Evolutionary conservation across 75 land plant genomes (phyloP).

Genomic region (Pinus albicaulis): DNA sequence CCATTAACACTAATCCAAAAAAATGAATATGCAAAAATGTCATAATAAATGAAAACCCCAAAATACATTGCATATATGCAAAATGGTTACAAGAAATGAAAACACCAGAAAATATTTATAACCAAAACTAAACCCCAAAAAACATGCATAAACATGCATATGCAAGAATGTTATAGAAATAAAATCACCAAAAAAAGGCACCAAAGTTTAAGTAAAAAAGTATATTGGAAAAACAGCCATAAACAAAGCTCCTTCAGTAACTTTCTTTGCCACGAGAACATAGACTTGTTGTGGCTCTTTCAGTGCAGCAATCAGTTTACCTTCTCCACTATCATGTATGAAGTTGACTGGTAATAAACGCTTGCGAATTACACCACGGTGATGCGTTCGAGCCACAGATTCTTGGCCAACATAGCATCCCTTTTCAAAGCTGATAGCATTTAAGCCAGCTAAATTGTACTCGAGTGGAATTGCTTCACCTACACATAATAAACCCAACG

Average conservation of each 20-base stretch:
- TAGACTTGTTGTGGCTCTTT: neutral
- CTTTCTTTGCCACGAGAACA: neutral
- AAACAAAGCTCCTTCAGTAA: neutral
- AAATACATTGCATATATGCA: neutral
- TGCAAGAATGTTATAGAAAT: neutral
- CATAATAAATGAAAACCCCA: neutral
- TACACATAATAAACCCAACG: constrained; percentile 13
- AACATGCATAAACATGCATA: too few species aligned
- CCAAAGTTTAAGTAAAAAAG: neutral
- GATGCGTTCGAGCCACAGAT: constrained; percentile 92
- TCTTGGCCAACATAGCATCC: constrained; percentile 96
- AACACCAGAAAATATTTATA: too few species aligned
- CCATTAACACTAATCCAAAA: neutral
- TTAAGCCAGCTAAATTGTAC: constrained; percentile 83
- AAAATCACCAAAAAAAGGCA: neutral
- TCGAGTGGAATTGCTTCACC: constrained; percentile 96
- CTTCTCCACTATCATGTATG: constrained; percentile 58
- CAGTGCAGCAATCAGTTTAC: constrained; percentile 20
- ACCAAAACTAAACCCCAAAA: too few species aligned
- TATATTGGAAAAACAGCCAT: neutral
- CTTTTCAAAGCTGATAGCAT: constrained; percentile 91
- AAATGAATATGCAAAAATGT: too few species aligned
- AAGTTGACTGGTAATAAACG: constrained; percentile 82
- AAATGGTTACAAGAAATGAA: too few species aligned
- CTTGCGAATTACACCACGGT: constrained; percentile 93